phyloP scores from a whole-genome alignment of 495 filamentous ascomycete species.

The Penicillium tannophilum region DNA sequence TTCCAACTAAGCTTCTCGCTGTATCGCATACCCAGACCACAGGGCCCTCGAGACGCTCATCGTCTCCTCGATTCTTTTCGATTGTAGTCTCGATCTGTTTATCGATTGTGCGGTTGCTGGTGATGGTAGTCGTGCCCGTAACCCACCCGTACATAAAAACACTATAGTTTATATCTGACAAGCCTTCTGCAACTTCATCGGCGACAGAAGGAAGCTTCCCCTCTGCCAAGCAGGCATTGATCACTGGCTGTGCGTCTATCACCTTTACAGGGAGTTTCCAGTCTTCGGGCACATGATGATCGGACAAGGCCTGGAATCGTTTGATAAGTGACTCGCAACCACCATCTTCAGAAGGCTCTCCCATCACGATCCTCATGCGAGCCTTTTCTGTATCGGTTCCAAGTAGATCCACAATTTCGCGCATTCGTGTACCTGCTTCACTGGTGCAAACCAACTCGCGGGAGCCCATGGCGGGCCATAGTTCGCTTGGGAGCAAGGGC shows the following conservation, averaged over 20 bases:
- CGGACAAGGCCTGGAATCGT: constrained; percentile 51
- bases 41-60: constrained; percentile 53
- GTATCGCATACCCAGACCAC: constrained; percentile 63
- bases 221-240: constrained; percentile 29
- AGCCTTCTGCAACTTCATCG: constrained; percentile 40
- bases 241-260: constrained; percentile 40
- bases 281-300: constrained; percentile 49
- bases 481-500: constrained; percentile 58
- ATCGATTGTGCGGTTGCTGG: constrained; percentile 64
- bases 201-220: constrained; percentile 41
- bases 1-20: constrained; percentile 66
- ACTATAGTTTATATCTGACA: constrained; percentile 64
- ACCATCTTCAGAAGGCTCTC: constrained; percentile 28
- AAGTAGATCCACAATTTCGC: constrained; percentile 66
- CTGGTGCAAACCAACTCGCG: constrained; percentile 61
- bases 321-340: constrained; percentile 35
- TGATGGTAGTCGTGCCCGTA: constrained; percentile 60
- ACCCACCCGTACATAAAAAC: constrained; percentile 74
- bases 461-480: constrained; percentile 63
- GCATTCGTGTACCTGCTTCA: constrained; percentile 64
- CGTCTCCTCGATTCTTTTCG: constrained; percentile 38
- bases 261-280: constrained; percentile 55
- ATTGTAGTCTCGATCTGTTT: constrained; percentile 62
- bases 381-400: constrained; percentile 63
- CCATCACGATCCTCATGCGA: constrained; percentile 58